Evolutionary conservation across 2,329 filamentous ascomycete species (phyloP), one percentile per base, ranked within the genome.

Genomic region (Colletotrichum scovillei): DNA sequence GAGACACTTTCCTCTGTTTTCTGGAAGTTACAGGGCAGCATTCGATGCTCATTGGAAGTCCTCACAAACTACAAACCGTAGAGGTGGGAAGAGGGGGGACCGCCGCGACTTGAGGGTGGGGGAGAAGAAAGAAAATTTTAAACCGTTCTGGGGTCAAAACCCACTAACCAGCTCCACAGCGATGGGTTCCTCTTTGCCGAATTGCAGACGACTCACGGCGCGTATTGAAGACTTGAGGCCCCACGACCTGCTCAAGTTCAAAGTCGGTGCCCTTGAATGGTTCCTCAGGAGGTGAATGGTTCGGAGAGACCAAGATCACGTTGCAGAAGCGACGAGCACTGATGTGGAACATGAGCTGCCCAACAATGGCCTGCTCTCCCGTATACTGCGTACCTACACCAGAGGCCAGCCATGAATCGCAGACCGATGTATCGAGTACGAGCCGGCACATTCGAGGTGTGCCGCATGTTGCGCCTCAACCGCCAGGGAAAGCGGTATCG

Each of bases 111-210:
- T 30, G 35, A 52, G 14, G 35, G 38, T 28, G 42, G 60, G 38
- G 38, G 57, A 60, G 58, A 38, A 59, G 46, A 28, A 67, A 30
- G 28, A 67, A 71, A 67, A 22, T 56, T 71, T 62, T 28, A 60
- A 67, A 49, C 42, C 42, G 28, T 63, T 28, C 42, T 63, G 26
- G 42, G 68, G 63, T 49, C 49, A 16, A 52, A 72, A 49, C n/a
- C 57, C 69, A 72, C 69, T 28, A 24, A 6, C 1, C 16, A 59
- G 64, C 26, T 42, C 63, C 69, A 72, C 57, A 24, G n/a, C 35
- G 42, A 66, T 62, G 68, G 49, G 58, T 53, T 55, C 38, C 24
- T 58, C 57, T 59, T 63, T 42, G 62, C 62, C 67, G 55, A 70
- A 26, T 66, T 24, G 42, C 53, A 42, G 38, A n/a, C 59, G 38